Conservation (phyloP, 1,139 yeast genomes). For the Nakaseomyces delphensis region DNA sequence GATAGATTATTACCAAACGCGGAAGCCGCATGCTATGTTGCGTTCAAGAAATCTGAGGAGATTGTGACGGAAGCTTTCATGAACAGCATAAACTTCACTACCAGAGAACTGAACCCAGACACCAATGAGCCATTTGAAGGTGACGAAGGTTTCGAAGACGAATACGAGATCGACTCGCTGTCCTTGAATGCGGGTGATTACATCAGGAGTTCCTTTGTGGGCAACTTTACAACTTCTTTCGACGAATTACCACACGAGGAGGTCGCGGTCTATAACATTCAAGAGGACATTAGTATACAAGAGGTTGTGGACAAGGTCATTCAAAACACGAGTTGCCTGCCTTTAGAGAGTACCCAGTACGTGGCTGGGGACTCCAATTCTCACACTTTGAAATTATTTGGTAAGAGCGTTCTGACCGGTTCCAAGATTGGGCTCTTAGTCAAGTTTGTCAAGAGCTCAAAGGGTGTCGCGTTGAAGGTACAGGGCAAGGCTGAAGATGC, state of each 20-base stretch:
- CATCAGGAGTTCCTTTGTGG: slow-evolving; percentile 66
- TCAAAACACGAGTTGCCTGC: slow-evolving; percentile 48
- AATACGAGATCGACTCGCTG: slow-evolving; percentile 80
- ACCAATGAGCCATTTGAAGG: slow-evolving; percentile 59
- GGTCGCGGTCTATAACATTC: slow-evolving; percentile 51
- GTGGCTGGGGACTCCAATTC: slow-evolving; percentile 51
- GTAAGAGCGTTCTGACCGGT: slow-evolving; percentile 63
- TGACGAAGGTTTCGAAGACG: slow-evolving; percentile 90
- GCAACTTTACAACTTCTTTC: slow-evolving; percentile 65
- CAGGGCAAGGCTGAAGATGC: slow-evolving; percentile 60
- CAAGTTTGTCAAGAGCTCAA: slow-evolving; percentile 64
- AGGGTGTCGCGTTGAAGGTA: slow-evolving; percentile 72
- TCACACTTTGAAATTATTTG: slow-evolving; percentile 74
- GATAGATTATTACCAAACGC: slow-evolving; percentile 63
- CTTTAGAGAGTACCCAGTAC: slow-evolving; percentile 70
- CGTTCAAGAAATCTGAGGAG: slow-evolving; percentile 50
- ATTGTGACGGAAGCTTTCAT: slow-evolving; percentile 48
- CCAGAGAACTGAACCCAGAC: slow-evolving; percentile 72
- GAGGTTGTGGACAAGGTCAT: slow-evolving; percentile 44
- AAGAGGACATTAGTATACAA: slow-evolving; percentile 37
- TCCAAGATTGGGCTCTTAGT: slow-evolving; percentile 59
- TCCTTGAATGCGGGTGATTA: slow-evolving; percentile 76
- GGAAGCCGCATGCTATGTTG: slow-evolving; percentile 71
- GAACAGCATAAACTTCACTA: slow-evolving; percentile 63
- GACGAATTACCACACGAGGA: slow-evolving; percentile 62